Base-by-base conservation (phyloP, 805 yeast genomes). In the Candida hispaniensis region DNA sequence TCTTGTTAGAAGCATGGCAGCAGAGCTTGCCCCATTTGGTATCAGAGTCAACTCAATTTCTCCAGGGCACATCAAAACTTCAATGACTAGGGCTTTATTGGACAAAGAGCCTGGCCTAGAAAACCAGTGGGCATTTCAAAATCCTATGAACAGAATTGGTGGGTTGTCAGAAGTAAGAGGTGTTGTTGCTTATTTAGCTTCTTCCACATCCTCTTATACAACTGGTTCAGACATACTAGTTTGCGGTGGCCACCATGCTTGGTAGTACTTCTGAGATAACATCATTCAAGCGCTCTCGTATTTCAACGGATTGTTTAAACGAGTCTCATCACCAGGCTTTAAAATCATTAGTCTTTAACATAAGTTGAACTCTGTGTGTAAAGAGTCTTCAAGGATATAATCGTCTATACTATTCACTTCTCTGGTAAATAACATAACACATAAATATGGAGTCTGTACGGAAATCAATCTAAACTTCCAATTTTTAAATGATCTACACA, bases 161-260 rank as follows among this genome's bases (percentile, higher is more conserved):
- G 82, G 76, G 49, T 88, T 91, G 43, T 67, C 73, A 52, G 93
- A 80, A 59, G 78, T 79, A 52, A 78, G 77, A 23, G 93, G 93
- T 23, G 67, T 81, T 20, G 65, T 78, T 39, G 60, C 81, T 44
- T 81, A 77, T 64, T 66, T 80, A 62, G 75, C 86, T 15, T 68
- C 79, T 22, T 70, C 71, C 39, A 91, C 88, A 6, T 69, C 80
- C 21, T 66, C 78, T 12, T 81, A 80, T 65, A 79, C 88, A 40
- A 80, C 93, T 10, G 93, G 93, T 50, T 76, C 79, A 54, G 79
- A 80, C 58, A 58, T 81, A 58, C 73, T 77, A 18, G 88, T 79
- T 39, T 93, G 81, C 52, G 93, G 93, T 51, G 93, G 93, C 40
- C 81, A 79, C 64, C 77, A 77, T 47, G 75, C 83, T 47, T 79